Evolutionary conservation across 2,329 filamentous ascomycete genomes (phyloP).

Genomic region (Colletotrichum neosansevieriae): DNA sequence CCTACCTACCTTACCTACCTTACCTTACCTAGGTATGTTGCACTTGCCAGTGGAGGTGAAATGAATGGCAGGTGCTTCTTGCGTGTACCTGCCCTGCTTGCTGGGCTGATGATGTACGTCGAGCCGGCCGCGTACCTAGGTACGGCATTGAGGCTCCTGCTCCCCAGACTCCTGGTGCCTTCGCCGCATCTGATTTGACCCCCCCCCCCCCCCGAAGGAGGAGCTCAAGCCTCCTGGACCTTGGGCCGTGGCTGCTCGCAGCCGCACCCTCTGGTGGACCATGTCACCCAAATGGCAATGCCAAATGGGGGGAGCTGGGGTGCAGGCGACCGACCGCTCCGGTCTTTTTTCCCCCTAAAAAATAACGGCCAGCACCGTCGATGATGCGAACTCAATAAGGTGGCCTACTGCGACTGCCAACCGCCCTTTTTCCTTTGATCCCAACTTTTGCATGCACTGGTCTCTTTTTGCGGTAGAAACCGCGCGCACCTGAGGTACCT

Average conservation of each 20-base stretch:
- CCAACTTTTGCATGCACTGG: conserved; percentile 18
- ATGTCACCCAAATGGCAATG: conserved; percentile 3
- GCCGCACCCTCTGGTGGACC: conserved; percentile 2
- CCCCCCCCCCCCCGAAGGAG: too few relatives aligned
- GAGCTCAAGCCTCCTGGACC: conserved; percentile 27
- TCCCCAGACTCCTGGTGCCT: conserved; percentile 28
- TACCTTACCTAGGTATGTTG: too few relatives aligned
- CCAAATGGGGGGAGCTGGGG: neutral
- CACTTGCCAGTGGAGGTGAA: too few relatives aligned
- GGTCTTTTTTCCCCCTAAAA: conserved; percentile 28
- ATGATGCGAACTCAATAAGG: conserved; percentile 39
- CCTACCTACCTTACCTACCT: too few relatives aligned
- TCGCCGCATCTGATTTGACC: conserved; percentile 20
- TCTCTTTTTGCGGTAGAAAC: conserved; percentile 28
- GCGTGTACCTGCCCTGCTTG: too few relatives aligned
- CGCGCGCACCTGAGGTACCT: neutral
- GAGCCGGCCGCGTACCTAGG: conserved; percentile 36
- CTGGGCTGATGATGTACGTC: conserved; percentile 17
- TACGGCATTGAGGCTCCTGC: conserved; percentile 33
- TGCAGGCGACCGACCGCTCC: conserved; percentile 5
- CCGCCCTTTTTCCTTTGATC: conserved; percentile 10
- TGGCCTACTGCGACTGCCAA: neutral
- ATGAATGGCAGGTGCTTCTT: too few relatives aligned
- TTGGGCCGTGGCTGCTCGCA: neutral
- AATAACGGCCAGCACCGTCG: conserved; percentile 22